These are phyloP conservation scores for Acacia concinna DNA, from an alignment of 331 rosid genomes.

Conservation along the genomic window DNA sequence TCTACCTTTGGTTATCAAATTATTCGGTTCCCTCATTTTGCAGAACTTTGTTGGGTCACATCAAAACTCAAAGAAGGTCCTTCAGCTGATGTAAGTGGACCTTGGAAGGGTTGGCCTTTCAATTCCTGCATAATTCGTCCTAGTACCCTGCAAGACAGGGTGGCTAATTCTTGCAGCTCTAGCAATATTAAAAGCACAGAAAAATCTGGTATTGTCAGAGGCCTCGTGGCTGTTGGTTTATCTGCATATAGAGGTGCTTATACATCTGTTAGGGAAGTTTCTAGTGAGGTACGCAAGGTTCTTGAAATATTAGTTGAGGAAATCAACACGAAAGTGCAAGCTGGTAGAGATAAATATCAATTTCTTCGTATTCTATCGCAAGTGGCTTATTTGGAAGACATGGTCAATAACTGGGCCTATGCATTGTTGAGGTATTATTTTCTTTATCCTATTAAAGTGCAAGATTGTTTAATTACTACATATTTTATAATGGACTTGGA, in stretches of 20 bases:
- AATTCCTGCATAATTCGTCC: slow-evolving; percentile 88
- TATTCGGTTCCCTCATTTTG: slow-evolving; percentile 87
- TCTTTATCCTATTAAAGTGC: slow-evolving; percentile 14
- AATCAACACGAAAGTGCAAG: slow-evolving; percentile 62
- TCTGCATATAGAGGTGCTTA: slow-evolving; percentile 84
- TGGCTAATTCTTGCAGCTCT: slow-evolving; percentile 43
- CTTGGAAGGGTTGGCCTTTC: slow-evolving; percentile 99
- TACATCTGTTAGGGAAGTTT: slow-evolving; percentile 79
- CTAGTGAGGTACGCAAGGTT: slow-evolving; percentile 75
- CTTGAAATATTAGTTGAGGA: slow-evolving; percentile 70
- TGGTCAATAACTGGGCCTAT: slow-evolving; percentile 88
- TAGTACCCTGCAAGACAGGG: slow-evolving; percentile 48
- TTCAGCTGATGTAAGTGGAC: slow-evolving; percentile 80
- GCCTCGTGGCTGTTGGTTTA: slow-evolving; percentile 89
- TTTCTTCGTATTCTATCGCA: slow-evolving; percentile 83
- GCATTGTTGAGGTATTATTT: slow-evolving; percentile 69
- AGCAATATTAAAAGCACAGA: slow-evolving; percentile 60
- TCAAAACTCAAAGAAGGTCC: slow-evolving; percentile 93
- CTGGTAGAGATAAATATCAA: slow-evolving; percentile 80
- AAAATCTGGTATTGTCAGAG: slow-evolving; percentile 68
- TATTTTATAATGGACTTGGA: not conserved
- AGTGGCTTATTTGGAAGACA: slow-evolving; percentile 94
- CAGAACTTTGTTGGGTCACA: slow-evolving; percentile 98
- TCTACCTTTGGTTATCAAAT: slow-evolving; percentile 90
- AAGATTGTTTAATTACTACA: slow-evolving; percentile 19